Evolutionary conservation across 768 basidiomycete genomes (phyloP).

Genomic region (Xerocomus potaroensis): DNA sequence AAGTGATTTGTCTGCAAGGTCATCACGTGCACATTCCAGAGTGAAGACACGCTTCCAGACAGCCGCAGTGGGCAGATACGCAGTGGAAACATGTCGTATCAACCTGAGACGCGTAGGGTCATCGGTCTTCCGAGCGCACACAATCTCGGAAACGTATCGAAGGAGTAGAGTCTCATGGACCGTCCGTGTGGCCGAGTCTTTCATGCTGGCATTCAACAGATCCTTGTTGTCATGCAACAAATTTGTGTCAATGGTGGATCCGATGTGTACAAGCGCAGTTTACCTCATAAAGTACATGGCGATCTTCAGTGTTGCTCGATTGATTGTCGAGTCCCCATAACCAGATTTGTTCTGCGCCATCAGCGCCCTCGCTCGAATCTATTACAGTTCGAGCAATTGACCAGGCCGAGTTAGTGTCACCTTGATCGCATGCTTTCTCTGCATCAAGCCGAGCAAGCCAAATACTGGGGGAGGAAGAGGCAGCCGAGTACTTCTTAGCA

Average conservation of each 20-base stretch:
- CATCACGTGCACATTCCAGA: constrained; percentile 21
- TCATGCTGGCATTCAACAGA: constrained; percentile 46
- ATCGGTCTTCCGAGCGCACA: constrained; percentile 18
- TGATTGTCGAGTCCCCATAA: constrained; percentile 45
- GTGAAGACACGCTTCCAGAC: constrained; percentile 45
- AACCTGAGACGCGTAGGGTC: constrained; percentile 17
- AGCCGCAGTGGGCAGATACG: constrained; percentile 39
- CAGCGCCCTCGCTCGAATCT: constrained; percentile 13
- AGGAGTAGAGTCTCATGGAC: constrained; percentile 48
- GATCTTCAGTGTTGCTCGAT: constrained; percentile 13
- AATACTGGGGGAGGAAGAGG: constrained; percentile 37
- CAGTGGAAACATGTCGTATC: constrained; percentile 39
- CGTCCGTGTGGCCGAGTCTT: constrained; percentile 32
- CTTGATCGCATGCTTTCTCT: constrained; percentile 31
- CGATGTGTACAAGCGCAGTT: background rate
- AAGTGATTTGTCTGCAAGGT: constrained; percentile 14
- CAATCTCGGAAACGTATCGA: constrained; percentile 38
- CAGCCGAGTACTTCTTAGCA: constrained; percentile 46
- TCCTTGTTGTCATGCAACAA: constrained; percentile 26
- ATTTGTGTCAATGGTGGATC: constrained; percentile 1
- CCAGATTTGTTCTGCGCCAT: constrained; percentile 43
- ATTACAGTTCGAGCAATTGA: constrained; percentile 40
- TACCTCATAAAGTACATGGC: constrained; percentile 34
- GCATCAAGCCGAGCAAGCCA: constrained; percentile 52
- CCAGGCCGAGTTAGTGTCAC: constrained; percentile 36